phyloP scores from a whole-genome alignment of 2,329 filamentous ascomycete genomes.

The Sporothrix phasma region DNA sequence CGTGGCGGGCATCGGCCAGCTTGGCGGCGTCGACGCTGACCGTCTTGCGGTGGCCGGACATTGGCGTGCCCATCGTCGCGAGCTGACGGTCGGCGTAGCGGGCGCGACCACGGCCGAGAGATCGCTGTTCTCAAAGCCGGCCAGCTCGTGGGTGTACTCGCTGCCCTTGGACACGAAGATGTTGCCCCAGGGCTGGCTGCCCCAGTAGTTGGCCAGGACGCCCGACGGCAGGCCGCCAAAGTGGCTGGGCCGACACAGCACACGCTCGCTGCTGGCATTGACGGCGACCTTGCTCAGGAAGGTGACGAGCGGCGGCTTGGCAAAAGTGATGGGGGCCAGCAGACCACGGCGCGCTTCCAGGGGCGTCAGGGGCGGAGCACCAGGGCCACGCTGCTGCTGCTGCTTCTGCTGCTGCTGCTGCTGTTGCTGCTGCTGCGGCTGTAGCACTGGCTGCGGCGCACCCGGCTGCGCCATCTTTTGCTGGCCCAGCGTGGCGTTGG shows the following conservation, averaged over 20 bases:
- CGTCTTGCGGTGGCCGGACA: slow-evolving; percentile 34
- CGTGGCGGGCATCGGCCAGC: slow-evolving; percentile 19
- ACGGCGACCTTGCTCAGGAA: slow-evolving; percentile 81
- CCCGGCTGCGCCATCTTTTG: slow-evolving; percentile 9
- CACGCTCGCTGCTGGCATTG: slow-evolving; percentile 66
- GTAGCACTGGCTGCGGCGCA: slow-evolving; percentile 18
- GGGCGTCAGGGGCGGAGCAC: slow-evolving; percentile 26
- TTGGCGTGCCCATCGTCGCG: slow-evolving; percentile 22
- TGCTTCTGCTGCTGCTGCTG: slow-evolving; percentile 6
- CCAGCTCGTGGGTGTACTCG: slow-evolving; percentile 15
- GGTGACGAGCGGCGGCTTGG: slow-evolving; percentile 72
- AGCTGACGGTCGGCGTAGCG: neutral
- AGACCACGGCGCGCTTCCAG: slow-evolving; percentile 45
- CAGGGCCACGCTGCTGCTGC: slow-evolving; percentile 17
- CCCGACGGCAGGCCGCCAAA: slow-evolving; percentile 70
- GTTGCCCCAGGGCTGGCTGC: slow-evolving; percentile 64
- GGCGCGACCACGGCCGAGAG: slow-evolving; percentile 21
- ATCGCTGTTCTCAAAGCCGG: slow-evolving; percentile 17
- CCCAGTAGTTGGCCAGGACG: slow-evolving; percentile 90
- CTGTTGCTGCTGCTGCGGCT: slow-evolving; percentile 19
- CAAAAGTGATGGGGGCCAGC: slow-evolving; percentile 72
- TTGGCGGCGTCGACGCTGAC: slow-evolving; percentile 33
- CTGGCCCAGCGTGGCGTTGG: slow-evolving; percentile 68
- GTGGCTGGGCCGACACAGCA: slow-evolving; percentile 49
- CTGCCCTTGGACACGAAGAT: slow-evolving; percentile 17